These are phyloP conservation scores for Nematocida homosporus DNA, from an alignment of 371 early-diverging fungal genomes.

Conservation along the genomic window DNA sequence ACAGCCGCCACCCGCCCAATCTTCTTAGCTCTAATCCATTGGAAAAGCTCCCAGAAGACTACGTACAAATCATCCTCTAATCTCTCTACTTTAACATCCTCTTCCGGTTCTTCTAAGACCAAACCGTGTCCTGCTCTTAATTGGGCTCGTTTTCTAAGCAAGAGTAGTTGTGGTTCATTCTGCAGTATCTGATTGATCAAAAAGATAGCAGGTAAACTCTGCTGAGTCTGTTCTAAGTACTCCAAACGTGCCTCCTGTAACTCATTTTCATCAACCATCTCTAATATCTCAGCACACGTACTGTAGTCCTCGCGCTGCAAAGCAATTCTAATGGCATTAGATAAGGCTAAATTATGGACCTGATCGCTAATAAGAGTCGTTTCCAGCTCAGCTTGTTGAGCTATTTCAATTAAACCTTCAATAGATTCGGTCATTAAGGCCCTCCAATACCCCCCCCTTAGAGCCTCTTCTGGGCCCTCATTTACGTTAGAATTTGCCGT, in stretches of 20 bases:
- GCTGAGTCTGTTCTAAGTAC: constrained; percentile 1
- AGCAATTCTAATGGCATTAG: constrained; percentile 14
- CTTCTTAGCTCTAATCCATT: neutral
- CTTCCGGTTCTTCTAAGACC: neutral
- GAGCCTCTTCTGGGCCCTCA: neutral
- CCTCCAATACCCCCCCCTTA: neutral
- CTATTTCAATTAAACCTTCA: constrained; percentile 14
- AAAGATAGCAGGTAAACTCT: constrained; percentile 4
- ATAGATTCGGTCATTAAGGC: neutral
- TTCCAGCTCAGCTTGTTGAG: neutral
- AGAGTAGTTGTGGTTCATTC: neutral
- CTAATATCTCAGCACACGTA: neutral
- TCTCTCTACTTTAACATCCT: neutral
- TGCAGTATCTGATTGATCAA: constrained; percentile 14
- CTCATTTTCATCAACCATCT: neutral
- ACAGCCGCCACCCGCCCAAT: neutral
- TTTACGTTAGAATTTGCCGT: constrained; percentile 2
- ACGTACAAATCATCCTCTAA: neutral
- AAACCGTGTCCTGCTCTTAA: constrained; percentile 5
- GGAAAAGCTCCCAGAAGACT: neutral
- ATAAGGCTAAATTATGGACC: neutral
- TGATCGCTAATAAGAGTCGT: neutral
- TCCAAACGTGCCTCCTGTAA: constrained; percentile 1
- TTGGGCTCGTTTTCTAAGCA: constrained; percentile 5
- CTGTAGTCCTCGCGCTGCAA: neutral